Evolutionary conservation across 331 rosid species (phyloP), one percentile per base, ranked within the genome.

Genomic region (Pyracantha coccinea): DNA sequence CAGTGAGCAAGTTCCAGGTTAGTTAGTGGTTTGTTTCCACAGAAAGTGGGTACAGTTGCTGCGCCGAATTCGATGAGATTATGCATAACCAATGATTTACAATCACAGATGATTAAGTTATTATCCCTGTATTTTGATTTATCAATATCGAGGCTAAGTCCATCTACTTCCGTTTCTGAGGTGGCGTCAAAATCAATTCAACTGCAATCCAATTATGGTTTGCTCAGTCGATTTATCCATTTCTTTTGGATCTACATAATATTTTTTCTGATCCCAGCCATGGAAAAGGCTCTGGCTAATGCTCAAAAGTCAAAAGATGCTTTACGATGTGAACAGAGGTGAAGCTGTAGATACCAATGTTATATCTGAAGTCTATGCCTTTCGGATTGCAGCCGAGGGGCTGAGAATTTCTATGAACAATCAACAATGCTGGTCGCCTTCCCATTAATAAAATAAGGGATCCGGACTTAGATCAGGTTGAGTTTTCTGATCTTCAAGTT

Each of bases 321-420:
- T 92, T 32, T 69, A 74, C 71, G 80, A 77, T 80, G 88, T 92
- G 15, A 87, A 83, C 67, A 87, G 81, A 79, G 97, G 97, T 38
- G 91, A 84, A 76, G 86, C 78, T 81, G 87, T 88, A 65, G 91
- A 90, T 55, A 6, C 71, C n/a, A 63, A 35, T 62, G 81, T 72
- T 76, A 77, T 92, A 38, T 84, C 89, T 72, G 94, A 86, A 86
- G 89, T 88, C 19, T 80, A 84, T 75, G 75, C 88, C 73, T 87
- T 92, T 61, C 71, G 88, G 32, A 75, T 92, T 68, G 96, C 97
- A 0, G 91, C 88, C 15, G 97, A 92, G 88, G 92, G 85, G 83
- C 85, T 92, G 57, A 87, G 97, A 73, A 79, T 88, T 17, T 90
- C 90, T 81, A 61, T 90, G 10, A 88, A 86, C 84, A 87, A 83